Percentiles rank a stretch among this genome's conserved stretches.
These are phyloP conservation scores for Skeletonema menzelii DNA, from an alignment of 108 stramenopile species.

Conservation along the genomic window DNA sequence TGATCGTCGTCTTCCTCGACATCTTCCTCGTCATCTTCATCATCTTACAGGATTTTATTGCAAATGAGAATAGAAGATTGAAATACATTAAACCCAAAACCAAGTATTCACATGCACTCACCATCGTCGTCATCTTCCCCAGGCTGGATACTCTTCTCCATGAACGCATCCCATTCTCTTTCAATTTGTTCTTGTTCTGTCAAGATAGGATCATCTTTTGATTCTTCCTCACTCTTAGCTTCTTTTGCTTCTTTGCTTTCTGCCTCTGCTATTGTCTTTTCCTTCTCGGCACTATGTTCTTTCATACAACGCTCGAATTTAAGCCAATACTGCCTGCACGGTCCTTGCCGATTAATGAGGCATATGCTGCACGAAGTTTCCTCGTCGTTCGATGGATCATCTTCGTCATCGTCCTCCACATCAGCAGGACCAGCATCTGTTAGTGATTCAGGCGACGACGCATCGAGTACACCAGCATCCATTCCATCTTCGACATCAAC, in stretches of 20 bases:
- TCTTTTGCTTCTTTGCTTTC: not conserved
- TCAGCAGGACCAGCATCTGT: constrained; percentile 11
- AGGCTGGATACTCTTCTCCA: constrained; percentile 45
- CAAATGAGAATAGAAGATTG: not conserved
- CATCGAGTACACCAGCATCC: constrained; percentile 18
- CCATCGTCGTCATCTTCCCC: constrained; percentile 44
- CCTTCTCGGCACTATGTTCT: constrained; percentile 59
- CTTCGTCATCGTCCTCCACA: constrained; percentile 54
- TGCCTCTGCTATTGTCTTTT: constrained; percentile 18
- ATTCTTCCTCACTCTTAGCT: not conserved
- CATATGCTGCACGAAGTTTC: constrained; percentile 84
- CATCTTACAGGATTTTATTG: not conserved
- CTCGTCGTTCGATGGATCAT: constrained; percentile 76
- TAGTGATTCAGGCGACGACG: not conserved
- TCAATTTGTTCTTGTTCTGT: constrained; percentile 3
- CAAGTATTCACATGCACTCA: constrained; percentile 1
- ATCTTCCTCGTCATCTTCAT: constrained; percentile 34
- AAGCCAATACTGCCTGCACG: constrained; percentile 82
- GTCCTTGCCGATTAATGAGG: constrained; percentile 82
- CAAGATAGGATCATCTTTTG: not conserved
- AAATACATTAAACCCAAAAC: not conserved
- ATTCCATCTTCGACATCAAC: constrained; percentile 19
- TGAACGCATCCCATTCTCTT: constrained; percentile 48
- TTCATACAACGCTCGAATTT: constrained; percentile 87
- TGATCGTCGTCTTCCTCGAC: constrained; percentile 43